Percentiles rank a stretch among this genome's conserved stretches.
These are phyloP conservation scores for Lyophyllum semitale DNA, from an alignment of 768 basidiomycete species.

Conservation along the genomic window DNA sequence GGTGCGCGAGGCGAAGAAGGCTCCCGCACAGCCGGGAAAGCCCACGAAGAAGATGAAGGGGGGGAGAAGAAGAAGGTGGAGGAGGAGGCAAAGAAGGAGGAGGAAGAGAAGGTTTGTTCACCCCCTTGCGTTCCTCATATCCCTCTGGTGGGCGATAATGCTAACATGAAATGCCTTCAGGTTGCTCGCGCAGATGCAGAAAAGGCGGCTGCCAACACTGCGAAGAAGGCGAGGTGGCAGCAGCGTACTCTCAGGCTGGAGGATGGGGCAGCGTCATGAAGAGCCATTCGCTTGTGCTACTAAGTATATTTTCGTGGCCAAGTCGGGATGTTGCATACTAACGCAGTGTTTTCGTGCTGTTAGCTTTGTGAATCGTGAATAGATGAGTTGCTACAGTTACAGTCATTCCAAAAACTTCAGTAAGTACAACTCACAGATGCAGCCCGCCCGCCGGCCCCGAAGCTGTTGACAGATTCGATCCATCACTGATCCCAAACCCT, in stretches of 20 bases:
- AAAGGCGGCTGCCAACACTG: constrained; percentile 86
- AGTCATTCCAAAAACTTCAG: too few species aligned
- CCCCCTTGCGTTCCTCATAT: neutral
- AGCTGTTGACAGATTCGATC: too few species aligned
- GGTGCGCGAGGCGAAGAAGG: constrained; percentile 89
- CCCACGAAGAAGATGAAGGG: constrained; percentile 70
- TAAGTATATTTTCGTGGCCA: too few species aligned
- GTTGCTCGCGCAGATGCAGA: constrained; percentile 72
- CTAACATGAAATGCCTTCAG: constrained; percentile 25
- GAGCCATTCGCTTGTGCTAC: neutral
- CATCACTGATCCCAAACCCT: too few species aligned
- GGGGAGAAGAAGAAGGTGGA: too few species aligned
- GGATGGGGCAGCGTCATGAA: constrained; percentile 3
- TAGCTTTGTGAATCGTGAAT: neutral
- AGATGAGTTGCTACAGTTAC: too few species aligned
- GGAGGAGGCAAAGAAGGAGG: constrained; percentile 81
- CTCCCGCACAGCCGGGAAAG: constrained; percentile 42
- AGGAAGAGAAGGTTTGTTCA: constrained; percentile 72
- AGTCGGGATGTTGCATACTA: neutral
- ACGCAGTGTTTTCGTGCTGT: neutral
- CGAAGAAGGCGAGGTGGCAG: constrained; percentile 83
- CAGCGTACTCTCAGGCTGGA: constrained; percentile 56
- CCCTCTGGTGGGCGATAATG: too few species aligned
- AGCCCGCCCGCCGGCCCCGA: too few species aligned
- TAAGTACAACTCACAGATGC: too few species aligned